Evolutionary conservation across 2,329 filamentous ascomycete genomes (phyloP), one percentile per base, ranked within the genome.

Genomic region (Ampelomyces quisqualis): DNA sequence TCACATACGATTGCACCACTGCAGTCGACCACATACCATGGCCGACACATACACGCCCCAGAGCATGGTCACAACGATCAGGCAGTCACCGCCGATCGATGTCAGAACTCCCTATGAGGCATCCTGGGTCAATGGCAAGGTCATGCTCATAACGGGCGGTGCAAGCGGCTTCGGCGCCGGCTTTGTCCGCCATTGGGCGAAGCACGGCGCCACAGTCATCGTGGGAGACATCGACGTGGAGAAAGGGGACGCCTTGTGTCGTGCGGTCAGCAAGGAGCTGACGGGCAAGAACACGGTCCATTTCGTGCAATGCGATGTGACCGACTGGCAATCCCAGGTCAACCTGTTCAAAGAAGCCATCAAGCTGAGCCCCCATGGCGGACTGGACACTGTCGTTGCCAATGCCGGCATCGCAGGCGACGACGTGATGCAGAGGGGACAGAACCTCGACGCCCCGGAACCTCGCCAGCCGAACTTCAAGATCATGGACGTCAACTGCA

Each of bases 271-370:
- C 28, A 57, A 69, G 28, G 59, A 57, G 45, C 27, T 24, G 18
- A 70, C 63, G 21, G 69, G 61, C 14, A 73, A 69, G 42, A 51
- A 65, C 35, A 67, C 74, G 18, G 76, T 79, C 45, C 70, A 77
- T 56, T 85, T 79, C 58, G 68, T 81, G 36, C 72, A 77, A 53
- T 84, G 80, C 70, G 78, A 87, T 65, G 83, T 87, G 7, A 80
- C 79, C 1, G 72, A 77, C 48, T 87, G 82, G 81, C 69, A 79
- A 29, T 79, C 77, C 5, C 83, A 86, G 57, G 77, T 81, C 31
- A 68, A 74, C 19, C 72, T 86, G 38, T 88, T 87, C 72, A 77
- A 78, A 30, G 65, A 74, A 38, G 81, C 81, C 3, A 69, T 73
- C 24, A 68, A 70, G 37, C 67, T 79, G 39, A 82, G 78, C 45